Conservation (phyloP, 176 grass and related monocot species). For the Juncus inflexus region DNA sequence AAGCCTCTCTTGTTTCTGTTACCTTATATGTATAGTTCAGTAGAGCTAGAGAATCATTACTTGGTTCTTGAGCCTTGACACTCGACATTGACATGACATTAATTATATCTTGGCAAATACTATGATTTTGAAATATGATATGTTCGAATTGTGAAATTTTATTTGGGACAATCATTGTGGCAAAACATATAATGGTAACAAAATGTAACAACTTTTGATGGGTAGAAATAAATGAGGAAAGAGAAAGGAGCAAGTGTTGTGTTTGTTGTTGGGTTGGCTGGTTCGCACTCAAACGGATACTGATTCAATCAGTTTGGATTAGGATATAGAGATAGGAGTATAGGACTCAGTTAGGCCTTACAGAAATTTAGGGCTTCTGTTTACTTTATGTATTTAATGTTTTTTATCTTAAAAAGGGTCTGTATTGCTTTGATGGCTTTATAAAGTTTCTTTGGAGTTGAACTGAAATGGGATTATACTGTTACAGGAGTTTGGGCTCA, state of each 20-base stretch:
- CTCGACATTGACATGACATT: not conserved
- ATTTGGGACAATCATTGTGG: too few relatives aligned
- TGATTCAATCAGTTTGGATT: too few relatives aligned
- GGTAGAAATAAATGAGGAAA: slow-evolving; percentile 11
- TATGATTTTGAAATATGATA: too few relatives aligned
- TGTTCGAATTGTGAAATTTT: too few relatives aligned
- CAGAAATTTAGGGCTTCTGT: slow-evolving; percentile 10
- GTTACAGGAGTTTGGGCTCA: slow-evolving; percentile 18
- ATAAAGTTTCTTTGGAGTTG: slow-evolving; percentile 21
- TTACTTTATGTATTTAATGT: not conserved
- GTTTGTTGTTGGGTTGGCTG: slow-evolving; percentile 29
- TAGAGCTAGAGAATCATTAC: not conserved
- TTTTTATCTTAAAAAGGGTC: slow-evolving; percentile 13
- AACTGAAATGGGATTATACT: slow-evolving; percentile 23
- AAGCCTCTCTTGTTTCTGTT: slow-evolving; percentile 10
- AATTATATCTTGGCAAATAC: too few relatives aligned
- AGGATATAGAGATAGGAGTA: too few relatives aligned
- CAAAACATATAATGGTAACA: too few relatives aligned
- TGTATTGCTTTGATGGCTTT: slow-evolving; percentile 16
- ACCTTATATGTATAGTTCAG: slow-evolving; percentile 7
- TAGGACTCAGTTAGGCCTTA: not conserved
- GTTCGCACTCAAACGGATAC: not conserved
- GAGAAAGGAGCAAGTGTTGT: slow-evolving; percentile 1
- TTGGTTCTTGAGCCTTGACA: slow-evolving; percentile 5
- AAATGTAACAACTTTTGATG: not conserved